These are phyloP conservation scores for Fonsecaea multimorphosa DNA, from an alignment of 2,329 filamentous ascomycete genomes.

Conservation along the genomic window DNA sequence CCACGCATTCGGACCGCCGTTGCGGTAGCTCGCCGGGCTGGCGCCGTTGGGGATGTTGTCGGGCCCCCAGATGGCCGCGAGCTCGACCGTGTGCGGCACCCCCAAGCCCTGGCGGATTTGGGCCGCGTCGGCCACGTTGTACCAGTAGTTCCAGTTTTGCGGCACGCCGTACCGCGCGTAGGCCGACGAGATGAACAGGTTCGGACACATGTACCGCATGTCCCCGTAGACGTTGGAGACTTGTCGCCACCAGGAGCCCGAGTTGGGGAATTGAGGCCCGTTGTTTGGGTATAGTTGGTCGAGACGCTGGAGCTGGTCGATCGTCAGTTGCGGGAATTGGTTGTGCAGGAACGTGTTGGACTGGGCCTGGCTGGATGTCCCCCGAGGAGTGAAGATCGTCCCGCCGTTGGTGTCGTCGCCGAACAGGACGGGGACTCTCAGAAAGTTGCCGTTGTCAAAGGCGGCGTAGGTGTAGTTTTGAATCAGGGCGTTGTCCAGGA, in stretches of 20 bases:
- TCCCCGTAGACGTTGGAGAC: constrained; percentile 67
- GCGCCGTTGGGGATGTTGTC: constrained; percentile 57
- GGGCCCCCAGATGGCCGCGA: constrained; percentile 71
- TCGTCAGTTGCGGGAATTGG: constrained; percentile 64
- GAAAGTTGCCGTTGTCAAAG: constrained; percentile 57
- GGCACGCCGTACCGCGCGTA: constrained; percentile 42
- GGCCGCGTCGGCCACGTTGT: constrained; percentile 67
- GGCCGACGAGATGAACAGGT: constrained; percentile 60
- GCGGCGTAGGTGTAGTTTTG: constrained; percentile 57
- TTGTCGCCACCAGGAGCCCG: constrained; percentile 65
- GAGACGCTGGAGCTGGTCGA: constrained; percentile 58
- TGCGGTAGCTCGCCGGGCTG: constrained; percentile 62
- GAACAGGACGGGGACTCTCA: constrained; percentile 61
- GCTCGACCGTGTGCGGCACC: constrained; percentile 71
- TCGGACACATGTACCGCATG: constrained; percentile 69
- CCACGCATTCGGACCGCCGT: constrained; percentile 56
- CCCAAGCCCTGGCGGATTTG: constrained; percentile 63
- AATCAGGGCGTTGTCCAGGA: constrained; percentile 59
- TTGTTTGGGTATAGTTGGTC: constrained; percentile 63
- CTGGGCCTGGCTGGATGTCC: constrained; percentile 54
- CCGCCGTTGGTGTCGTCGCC: constrained; percentile 70
- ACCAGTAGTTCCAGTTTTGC: constrained; percentile 71
- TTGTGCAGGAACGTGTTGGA: constrained; percentile 63
- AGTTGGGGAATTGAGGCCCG: constrained; percentile 54
- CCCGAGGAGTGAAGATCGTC: constrained; percentile 63